These are phyloP conservation scores for Petrea volubilis DNA, from an alignment of 257 asterid genomes.

Conservation along the genomic window DNA sequence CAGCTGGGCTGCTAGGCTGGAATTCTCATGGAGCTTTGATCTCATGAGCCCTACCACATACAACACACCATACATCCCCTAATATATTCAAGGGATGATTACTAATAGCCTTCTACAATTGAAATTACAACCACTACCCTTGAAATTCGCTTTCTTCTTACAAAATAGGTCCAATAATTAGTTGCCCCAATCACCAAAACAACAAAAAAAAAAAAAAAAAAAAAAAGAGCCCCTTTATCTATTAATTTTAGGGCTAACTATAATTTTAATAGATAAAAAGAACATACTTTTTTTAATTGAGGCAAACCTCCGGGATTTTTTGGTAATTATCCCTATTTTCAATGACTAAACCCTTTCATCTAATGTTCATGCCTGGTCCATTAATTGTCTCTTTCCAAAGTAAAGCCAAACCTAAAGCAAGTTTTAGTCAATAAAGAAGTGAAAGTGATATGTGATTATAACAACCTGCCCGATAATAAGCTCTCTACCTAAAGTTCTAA, in stretches of 20 bases:
- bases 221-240: no score
- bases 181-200: no score
- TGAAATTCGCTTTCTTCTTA: no score
- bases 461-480: constrained; percentile 24
- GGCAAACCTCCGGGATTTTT: no score
- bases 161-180: no score
- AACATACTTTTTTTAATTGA: no score
- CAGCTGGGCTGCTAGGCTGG: constrained; percentile 45
- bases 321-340: constrained; percentile 29
- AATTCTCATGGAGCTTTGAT: constrained; percentile 6
- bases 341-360: not conserved
- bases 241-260: no score
- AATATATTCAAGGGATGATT: constrained; percentile 13
- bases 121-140: constrained; percentile 24
- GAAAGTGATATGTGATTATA: constrained; percentile 23
- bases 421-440: not conserved
- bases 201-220: no score
- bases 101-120: no score
- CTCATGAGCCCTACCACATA: constrained; percentile 17
- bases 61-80: constrained; percentile 7
- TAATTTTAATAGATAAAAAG: no score
- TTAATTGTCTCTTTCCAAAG: not conserved
- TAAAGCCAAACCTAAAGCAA: constrained; percentile 1
- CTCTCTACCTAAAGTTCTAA: constrained; percentile 13
- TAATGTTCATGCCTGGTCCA: constrained; percentile 6